Base-by-base conservation (phyloP, 1,139 yeast species). In the Williopsis jadinii region DNA sequence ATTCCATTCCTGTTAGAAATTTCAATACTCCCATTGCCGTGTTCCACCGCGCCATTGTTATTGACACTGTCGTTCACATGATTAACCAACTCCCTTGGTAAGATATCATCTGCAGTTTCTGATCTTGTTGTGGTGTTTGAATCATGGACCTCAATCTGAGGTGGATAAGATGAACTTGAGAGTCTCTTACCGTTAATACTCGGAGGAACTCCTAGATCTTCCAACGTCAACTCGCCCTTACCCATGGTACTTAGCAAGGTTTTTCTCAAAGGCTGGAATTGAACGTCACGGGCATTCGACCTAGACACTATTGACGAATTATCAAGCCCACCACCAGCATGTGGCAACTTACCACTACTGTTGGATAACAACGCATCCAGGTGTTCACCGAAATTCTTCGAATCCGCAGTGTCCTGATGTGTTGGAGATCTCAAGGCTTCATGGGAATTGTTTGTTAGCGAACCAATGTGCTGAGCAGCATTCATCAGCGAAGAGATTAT, bases 231-330 rank as follows among this genome's bases (percentile, higher is more conserved):
- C 44, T 79, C 77, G 2, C 95, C 95, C 42, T 71, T 68, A 1
- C 95, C 95, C 49, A 86, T 59, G 0, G 94, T 77, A 31, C 73
- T 69, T 24, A 82, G 56, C 0, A 84, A 73, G 31, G 78, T 66
- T 46, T 74, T 69, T 34, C 80, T 66, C 1, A 83, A 60, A 0
- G 90, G 78, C 48, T 72, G 75, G 52, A 84, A 84, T 38, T 71
- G 76, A 14, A 75, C 72, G 15, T 49, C 56, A 28, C 43, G 47
- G 15, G 46, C 54, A 24, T 38, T 39, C 8, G 43, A 43, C 36
- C 28, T 46, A 32, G 43, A 38, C 8, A 13, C 32, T 5, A 37
- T 40, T 1, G 41, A 35, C 0, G 29, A 15, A 2, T 42, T 41
- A 13, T 42, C 34, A 27, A 11, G n/a, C 31, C 34, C 9, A 14